Base-by-base conservation (phyloP, 805 yeast species). In the Hanseniaspora meyeri region DNA sequence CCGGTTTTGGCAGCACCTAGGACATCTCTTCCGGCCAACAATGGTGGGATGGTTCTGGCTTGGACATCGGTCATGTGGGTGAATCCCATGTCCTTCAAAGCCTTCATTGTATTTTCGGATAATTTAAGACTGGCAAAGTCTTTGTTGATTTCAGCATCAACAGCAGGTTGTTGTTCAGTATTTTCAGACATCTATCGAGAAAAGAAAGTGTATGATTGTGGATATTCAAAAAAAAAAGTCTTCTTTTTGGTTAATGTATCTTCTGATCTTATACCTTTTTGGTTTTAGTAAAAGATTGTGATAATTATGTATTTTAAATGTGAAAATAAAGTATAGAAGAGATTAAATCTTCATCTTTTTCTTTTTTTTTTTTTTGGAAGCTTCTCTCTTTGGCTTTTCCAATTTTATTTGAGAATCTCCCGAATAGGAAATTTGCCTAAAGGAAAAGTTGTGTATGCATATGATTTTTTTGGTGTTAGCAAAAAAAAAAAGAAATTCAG, bases 1-100 rank as follows among this genome's bases (percentile, higher is more conserved):
- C 99, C 99, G 2, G 99, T 93, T 73, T 90, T 91, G 57, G 99
- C 99, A n/a, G 98, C 98, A 62, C 98, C 99, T 55, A 93, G 77
- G 20, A 95, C 97, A 71, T 93, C 99, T 63, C 91, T 81, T 46
- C 98, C 98, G 0, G 97, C 97, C 60, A 95, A 72, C 60, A 93
- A 75, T 11, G 98, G 97, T 7, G 98, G 97, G 57, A 93, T 93
- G 12, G 98, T 89, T 71, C 91, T 82, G 31, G 95, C 84, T 72
- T 93, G 99, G 10, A 93, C 97, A 60, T 83, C 81, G 1, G 99
- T 95, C 97, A 93, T 87, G 53, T 74, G 83, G 14, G 80, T 76
- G 72, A 93, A 93, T 0, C 96, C 97, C 96, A 93, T 87, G 37
- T 81, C 83, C 42, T 75, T 74, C 61, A 93, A 82, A 24, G 96